A percentile compares a stretch with the other conserved stretches of the same genome.
Conservation (phyloP, 495 filamentous ascomycete genomes). For the Apiosordaria backusii region DNA sequence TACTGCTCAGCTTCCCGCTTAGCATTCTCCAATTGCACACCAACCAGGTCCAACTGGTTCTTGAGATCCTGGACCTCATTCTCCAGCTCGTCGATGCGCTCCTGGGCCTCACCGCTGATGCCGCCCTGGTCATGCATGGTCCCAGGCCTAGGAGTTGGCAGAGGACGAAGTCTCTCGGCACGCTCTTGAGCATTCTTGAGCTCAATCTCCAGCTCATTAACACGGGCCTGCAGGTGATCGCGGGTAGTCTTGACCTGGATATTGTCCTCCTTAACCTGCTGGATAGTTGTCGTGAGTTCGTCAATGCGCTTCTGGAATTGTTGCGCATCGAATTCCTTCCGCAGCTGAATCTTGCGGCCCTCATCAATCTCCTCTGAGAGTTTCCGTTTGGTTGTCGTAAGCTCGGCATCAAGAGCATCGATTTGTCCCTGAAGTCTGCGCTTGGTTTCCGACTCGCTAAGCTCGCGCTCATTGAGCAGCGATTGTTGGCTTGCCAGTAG, state of each 20-base stretch:
- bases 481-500: slow-evolving; percentile 77
- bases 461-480: slow-evolving; percentile 84
- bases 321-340: slow-evolving; percentile 83
- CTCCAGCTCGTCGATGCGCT: slow-evolving; percentile 78
- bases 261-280: slow-evolving; percentile 76
- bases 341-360: slow-evolving; percentile 67
- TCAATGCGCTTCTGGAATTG: slow-evolving; percentile 86
- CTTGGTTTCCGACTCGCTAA: slow-evolving; percentile 74
- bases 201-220: slow-evolving; percentile 84
- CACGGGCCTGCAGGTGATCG: slow-evolving; percentile 80
- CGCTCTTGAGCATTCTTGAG: slow-evolving; percentile 85
- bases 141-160: slow-evolving; percentile 56
- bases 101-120: slow-evolving; percentile 51
- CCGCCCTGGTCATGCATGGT: slow-evolving; percentile 40
- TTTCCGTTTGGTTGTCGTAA: slow-evolving; percentile 75
- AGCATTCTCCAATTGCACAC: slow-evolving; percentile 70
- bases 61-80: slow-evolving; percentile 81
- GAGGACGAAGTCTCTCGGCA: slow-evolving; percentile 69
- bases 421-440: slow-evolving; percentile 71
- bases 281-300: slow-evolving; percentile 75
- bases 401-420: slow-evolving; percentile 73
- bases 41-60: slow-evolving; percentile 71
- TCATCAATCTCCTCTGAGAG: slow-evolving; percentile 81
- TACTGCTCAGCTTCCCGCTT: slow-evolving; percentile 81
- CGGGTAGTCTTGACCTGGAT: slow-evolving; percentile 76